Conservation (phyloP, 2,329 filamentous ascomycete genomes). For the Epichloe sibirici region DNA sequence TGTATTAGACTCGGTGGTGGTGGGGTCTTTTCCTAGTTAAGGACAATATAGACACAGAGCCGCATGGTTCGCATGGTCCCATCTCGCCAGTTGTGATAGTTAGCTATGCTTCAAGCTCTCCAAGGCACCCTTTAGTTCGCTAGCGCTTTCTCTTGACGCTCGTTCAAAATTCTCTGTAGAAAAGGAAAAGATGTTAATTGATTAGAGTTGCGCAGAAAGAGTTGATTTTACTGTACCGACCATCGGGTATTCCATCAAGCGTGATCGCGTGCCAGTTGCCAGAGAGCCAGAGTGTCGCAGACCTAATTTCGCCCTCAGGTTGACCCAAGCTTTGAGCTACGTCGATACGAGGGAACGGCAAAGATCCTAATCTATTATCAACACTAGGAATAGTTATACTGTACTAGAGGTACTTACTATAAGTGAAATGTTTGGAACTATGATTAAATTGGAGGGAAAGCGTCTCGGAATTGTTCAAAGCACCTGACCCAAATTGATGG, state of each 20-base stretch:
- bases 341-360: constrained; percentile 8
- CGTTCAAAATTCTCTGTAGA: constrained; percentile 10
- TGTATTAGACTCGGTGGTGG: too few species aligned
- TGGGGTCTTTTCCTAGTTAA: too few species aligned
- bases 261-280: constrained; percentile 13
- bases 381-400: neutral
- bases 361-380: neutral
- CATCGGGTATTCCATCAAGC: constrained; percentile 11
- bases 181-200: neutral
- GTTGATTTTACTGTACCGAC: constrained; percentile 5
- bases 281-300: constrained; percentile 12
- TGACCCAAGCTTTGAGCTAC: constrained; percentile 7
- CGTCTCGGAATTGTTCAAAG: constrained; percentile 1
- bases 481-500: constrained; percentile 5
- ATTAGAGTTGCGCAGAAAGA: neutral
- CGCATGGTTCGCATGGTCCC: too few species aligned
- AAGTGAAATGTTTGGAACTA: constrained; percentile 6
- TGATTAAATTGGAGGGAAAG: constrained; percentile 7
- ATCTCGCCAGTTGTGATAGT: too few species aligned
- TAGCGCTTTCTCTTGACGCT: constrained; percentile 10
- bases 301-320: constrained; percentile 1
- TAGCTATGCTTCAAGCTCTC: constrained; percentile 8
- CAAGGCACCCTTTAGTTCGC: constrained; percentile 8
- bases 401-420: neutral
- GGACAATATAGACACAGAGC: too few species aligned